phyloP scores from a whole-genome alignment of 768 basidiomycete species.

The Podaxis mareebaensis region DNA sequence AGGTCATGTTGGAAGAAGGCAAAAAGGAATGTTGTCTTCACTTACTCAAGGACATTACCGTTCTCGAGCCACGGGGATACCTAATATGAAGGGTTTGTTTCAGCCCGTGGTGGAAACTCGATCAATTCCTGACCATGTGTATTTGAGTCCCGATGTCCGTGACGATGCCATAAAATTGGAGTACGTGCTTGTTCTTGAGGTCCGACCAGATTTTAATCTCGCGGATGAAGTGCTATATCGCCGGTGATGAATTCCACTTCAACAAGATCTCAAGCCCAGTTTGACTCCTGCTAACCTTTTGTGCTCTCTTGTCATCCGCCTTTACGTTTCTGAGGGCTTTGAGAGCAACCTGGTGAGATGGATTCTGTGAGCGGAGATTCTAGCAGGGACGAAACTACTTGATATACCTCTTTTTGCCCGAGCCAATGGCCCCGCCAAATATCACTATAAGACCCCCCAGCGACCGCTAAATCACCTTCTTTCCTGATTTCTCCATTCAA shows the following conservation, averaged over 20 bases:
- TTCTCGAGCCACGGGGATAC: constrained; percentile 66
- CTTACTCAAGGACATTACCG: constrained; percentile 55
- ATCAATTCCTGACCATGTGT: constrained; percentile 40
- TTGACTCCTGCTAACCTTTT: constrained; percentile 32
- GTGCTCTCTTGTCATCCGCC: constrained; percentile 40
- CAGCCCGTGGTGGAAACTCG: not conserved
- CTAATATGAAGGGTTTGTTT: constrained; percentile 25
- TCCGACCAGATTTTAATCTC: constrained; percentile 58
- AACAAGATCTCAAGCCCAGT: not conserved
- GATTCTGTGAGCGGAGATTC: not conserved
- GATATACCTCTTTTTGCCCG: constrained; percentile 44
- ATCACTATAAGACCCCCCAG: constrained; percentile 55
- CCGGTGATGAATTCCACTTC: not conserved
- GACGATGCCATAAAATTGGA: constrained; percentile 56
- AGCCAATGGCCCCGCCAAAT: constrained; percentile 58
- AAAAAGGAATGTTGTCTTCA: not conserved
- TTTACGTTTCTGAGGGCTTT: constrained; percentile 53
- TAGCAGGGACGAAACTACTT: not conserved
- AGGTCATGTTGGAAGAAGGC: not conserved
- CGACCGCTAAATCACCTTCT: constrained; percentile 39
- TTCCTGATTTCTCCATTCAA: constrained; percentile 53
- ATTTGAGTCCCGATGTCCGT: constrained; percentile 51
- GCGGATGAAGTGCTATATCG: constrained; percentile 50
- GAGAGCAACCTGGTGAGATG: constrained; percentile 48
- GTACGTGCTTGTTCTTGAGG: constrained; percentile 49